Base-by-base conservation (phyloP, 345 rosid genomes). In the Eucalyptus marginata region DNA sequence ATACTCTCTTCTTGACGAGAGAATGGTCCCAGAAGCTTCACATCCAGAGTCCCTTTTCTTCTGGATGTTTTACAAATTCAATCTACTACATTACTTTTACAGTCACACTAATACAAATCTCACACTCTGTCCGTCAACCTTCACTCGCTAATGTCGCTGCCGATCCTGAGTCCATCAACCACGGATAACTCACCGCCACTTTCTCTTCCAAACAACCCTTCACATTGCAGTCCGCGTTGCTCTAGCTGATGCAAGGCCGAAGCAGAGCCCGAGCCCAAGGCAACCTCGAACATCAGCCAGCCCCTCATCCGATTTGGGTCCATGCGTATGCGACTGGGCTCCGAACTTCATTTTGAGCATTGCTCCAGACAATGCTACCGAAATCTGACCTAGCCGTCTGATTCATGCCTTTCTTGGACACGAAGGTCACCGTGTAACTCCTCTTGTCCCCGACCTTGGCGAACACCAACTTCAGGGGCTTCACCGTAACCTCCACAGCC, bases 321-420 rank as follows among this genome's bases (percentile, higher is more conserved):
- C 99, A 96, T 7, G 95, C 89, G 80, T 95, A 96, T 6, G 97
- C 92, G 81, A 96, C 91, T 12, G 99, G 99, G 91, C 99, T 96
- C 90, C 92, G 93, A 25, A 97, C 99, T 91, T 94, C 93, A 90
- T 94, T 92, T 56, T 89, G 90, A 27, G 90, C 93, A 88, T 94
- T 93, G 87, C 91, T 93, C 99, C 99, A 97, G 49, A 92, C 91
- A 15, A 97, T 93, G 27, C 97, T 94, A 83, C 99, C 98, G 86
- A 89, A 97, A 80, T 92, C 97, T 15, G 93, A 87, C 46, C 89
- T 91, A 51, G 90, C 91, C 31, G 87, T 87, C 88, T 89, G 84
- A 46, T 85, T 89, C 20, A 49, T 86, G 87, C 93, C 93, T 43
- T 88, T 93, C 94, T 94, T 95, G 25, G 96, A 92, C 76, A 93